These are phyloP conservation scores for Fusarium algeriense DNA, from an alignment of 2,329 filamentous ascomycete genomes.

Conservation along the genomic window DNA sequence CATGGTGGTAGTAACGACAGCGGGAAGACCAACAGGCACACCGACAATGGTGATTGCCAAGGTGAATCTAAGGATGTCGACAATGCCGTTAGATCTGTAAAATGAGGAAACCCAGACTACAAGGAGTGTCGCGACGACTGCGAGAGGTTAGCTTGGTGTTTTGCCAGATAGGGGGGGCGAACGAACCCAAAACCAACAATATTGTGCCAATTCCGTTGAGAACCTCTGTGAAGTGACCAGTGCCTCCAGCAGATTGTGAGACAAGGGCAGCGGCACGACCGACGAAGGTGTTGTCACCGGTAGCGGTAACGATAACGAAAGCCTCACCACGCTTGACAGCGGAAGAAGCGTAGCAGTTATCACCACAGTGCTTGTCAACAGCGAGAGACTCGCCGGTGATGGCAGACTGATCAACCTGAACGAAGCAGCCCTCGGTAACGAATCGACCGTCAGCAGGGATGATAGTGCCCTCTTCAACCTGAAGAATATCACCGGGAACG, in stretches of 20 bases:
- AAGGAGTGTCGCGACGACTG: constrained; percentile 81
- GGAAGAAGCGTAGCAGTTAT: constrained; percentile 86
- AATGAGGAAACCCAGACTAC: constrained; percentile 89
- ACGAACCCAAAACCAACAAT: constrained; percentile 75
- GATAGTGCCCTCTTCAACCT: constrained; percentile 91
- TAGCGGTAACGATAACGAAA: constrained; percentile 84
- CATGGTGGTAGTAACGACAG: constrained; percentile 95
- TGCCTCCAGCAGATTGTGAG: constrained; percentile 77
- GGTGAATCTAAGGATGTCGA: constrained; percentile 84
- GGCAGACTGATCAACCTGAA: constrained; percentile 92
- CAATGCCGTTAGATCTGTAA: constrained; percentile 86
- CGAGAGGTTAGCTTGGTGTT: too few species aligned
- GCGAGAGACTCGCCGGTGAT: constrained; percentile 93
- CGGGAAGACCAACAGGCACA: constrained; percentile 92
- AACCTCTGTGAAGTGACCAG: constrained; percentile 91
- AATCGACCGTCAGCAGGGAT: constrained; percentile 90
- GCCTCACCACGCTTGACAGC: constrained; percentile 92
- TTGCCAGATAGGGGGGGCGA: too few species aligned
- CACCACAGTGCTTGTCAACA: constrained; percentile 86
- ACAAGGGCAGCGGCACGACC: constrained; percentile 89
- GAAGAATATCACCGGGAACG: constrained; percentile 89
- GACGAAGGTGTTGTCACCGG: constrained; percentile 91
- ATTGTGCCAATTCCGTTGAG: constrained; percentile 87
- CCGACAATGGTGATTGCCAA: constrained; percentile 91
- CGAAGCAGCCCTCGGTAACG: constrained; percentile 84